Conservation (phyloP, 2,329 filamentous ascomycete genomes). For the Trichoderma harzianum region DNA sequence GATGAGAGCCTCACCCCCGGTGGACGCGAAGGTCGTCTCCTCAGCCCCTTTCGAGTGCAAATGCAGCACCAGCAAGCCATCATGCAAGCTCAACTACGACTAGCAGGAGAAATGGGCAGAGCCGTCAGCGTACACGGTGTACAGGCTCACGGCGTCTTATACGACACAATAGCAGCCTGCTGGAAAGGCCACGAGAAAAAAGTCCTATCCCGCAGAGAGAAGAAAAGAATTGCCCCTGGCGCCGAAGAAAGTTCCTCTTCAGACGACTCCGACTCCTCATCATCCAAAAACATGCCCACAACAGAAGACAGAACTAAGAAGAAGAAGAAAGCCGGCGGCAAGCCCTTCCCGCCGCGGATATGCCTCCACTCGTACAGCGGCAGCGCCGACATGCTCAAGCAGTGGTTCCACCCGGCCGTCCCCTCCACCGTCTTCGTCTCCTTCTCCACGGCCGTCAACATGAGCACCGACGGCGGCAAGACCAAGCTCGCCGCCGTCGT, state of each 20-base stretch:
- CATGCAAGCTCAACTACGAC: slow-evolving; percentile 63
- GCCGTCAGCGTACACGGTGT: slow-evolving; percentile 71
- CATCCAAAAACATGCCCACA: slow-evolving; percentile 24
- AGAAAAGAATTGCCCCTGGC: slow-evolving; percentile 45
- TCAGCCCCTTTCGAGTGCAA: slow-evolving; percentile 65
- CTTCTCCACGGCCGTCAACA: slow-evolving; percentile 81
- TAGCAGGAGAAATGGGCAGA: slow-evolving; percentile 65
- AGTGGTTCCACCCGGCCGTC: slow-evolving; percentile 70
- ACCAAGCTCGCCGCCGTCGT: slow-evolving; percentile 62
- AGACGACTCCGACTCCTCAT: slow-evolving; percentile 21
- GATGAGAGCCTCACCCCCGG: slow-evolving; percentile 57
- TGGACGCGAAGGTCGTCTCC: slow-evolving; percentile 63
- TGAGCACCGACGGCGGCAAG: slow-evolving; percentile 49
- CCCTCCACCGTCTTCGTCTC: slow-evolving; percentile 82
- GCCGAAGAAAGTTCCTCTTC: slow-evolving; percentile 41
- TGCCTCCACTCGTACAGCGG: slow-evolving; percentile 95
- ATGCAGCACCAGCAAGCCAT: slow-evolving; percentile 67
- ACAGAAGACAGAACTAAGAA: not conserved
- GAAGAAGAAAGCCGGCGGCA: slow-evolving; percentile 28
- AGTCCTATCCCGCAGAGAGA: slow-evolving; percentile 58
- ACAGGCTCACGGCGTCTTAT: slow-evolving; percentile 69
- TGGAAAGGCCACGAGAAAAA: slow-evolving; percentile 70
- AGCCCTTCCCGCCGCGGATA: slow-evolving; percentile 78
- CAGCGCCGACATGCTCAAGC: slow-evolving; percentile 67
- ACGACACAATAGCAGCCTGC: slow-evolving; percentile 59